These are phyloP conservation scores for Dionaea muscipula DNA, from an alignment of 179 eudicot species.

Conservation along the genomic window DNA sequence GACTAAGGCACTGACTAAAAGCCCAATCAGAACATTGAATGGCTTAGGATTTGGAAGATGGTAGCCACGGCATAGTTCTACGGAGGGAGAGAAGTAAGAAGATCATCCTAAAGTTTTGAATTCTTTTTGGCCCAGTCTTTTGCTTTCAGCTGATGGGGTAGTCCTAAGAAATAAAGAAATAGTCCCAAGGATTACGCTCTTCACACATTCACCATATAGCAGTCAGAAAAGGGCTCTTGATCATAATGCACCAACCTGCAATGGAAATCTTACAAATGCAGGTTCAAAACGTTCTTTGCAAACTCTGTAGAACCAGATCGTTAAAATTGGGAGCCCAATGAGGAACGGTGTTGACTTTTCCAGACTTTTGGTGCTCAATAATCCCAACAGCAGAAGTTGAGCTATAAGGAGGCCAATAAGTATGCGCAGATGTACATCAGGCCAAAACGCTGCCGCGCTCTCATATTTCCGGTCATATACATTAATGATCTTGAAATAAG, in stretches of 20 bases:
- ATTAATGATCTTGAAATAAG: slow-evolving; percentile 51
- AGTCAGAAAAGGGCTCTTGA: no score
- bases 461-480: slow-evolving; percentile 78
- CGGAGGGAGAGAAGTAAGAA: no score
- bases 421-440: slow-evolving; percentile 77
- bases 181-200: no score
- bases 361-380: slow-evolving; percentile 52
- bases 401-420: slow-evolving; percentile 55
- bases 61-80: no score
- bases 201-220: no score
- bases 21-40: no score
- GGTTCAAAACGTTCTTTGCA: slow-evolving; percentile 86
- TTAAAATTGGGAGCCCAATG: slow-evolving; percentile 53
- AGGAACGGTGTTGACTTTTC: slow-evolving; percentile 39
- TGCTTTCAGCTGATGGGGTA: no score
- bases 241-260: slow-evolving; percentile 33
- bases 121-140: no score
- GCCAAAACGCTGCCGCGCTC: slow-evolving; percentile 84
- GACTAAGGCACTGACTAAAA: no score
- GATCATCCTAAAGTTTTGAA: no score
- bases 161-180: no score
- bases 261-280: slow-evolving; percentile 51
- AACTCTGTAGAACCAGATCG: slow-evolving; percentile 62
- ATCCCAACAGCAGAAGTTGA: slow-evolving; percentile 59
- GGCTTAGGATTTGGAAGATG: no score